phyloP scores from a whole-genome alignment of 2,329 filamentous ascomycete genomes.

The Laburnicola sp. region DNA sequence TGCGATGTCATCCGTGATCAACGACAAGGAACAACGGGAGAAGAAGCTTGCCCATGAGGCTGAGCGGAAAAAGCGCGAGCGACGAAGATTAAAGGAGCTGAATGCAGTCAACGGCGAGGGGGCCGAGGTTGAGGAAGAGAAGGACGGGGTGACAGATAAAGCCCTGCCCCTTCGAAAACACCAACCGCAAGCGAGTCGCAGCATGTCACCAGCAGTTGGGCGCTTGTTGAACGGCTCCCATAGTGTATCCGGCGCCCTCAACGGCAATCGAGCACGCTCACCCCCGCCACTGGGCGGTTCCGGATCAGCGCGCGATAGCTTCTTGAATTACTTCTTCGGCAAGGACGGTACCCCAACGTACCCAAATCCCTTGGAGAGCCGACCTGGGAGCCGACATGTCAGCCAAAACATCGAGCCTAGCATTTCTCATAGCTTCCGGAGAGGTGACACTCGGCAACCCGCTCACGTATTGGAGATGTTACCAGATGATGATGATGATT shows the following conservation, averaged over 20 bases:
- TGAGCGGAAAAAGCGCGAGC: constrained; percentile 83
- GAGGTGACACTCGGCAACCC: constrained; percentile 61
- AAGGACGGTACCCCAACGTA: constrained; percentile 71
- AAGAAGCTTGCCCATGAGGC: constrained; percentile 78
- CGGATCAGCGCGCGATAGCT: constrained; percentile 79
- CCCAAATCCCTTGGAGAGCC: constrained; percentile 44
- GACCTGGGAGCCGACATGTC: constrained; percentile 65
- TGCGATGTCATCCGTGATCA: constrained; percentile 96
- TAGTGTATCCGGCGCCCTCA: constrained; percentile 68
- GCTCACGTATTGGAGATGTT: constrained; percentile 47
- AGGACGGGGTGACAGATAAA: constrained; percentile 57
- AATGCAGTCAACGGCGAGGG: constrained; percentile 58
- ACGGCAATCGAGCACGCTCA: constrained; percentile 65
- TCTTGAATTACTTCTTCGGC: constrained; percentile 98
- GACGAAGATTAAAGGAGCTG: constrained; percentile 78
- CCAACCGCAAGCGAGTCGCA: constrained; percentile 65
- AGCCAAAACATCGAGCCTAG: constrained; percentile 79
- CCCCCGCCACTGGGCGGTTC: constrained; percentile 62
- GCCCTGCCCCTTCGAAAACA: constrained; percentile 64
- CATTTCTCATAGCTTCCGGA: constrained; percentile 80
- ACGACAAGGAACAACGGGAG: constrained; percentile 91
- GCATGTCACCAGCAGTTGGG: constrained; percentile 78
- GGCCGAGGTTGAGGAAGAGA: constrained; percentile 67
- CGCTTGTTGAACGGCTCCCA: constrained; percentile 62
- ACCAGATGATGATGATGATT: constrained; percentile 49